These are phyloP conservation scores for Mycena polygramma DNA, from an alignment of 768 basidiomycete genomes.

Conservation along the genomic window DNA sequence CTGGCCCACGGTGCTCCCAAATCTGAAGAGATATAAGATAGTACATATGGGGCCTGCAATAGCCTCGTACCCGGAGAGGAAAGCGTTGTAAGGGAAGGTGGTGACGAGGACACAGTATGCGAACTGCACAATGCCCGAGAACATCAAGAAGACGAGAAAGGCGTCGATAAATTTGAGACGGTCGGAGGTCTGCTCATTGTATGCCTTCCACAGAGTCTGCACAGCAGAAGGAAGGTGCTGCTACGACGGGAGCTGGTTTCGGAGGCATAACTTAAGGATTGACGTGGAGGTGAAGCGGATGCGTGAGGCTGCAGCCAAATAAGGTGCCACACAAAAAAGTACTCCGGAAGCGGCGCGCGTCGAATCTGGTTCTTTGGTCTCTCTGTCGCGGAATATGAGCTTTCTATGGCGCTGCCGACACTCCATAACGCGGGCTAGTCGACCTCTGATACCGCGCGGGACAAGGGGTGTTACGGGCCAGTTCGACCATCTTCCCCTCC, in stretches of 20 bases:
- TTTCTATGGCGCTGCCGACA: conserved; percentile 34
- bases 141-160: conserved; percentile 92
- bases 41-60: background rate
- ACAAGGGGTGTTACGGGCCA: conserved; percentile 34
- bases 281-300: conserved; percentile 28
- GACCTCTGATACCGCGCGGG: conserved; percentile 26
- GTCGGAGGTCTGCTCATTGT: conserved; percentile 80
- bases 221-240: conserved; percentile 57
- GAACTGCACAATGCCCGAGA: conserved; percentile 93
- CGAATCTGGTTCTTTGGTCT: conserved; percentile 35
- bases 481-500: conserved; percentile 39
- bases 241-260: conserved; percentile 40
- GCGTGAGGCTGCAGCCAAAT: conserved; percentile 21
- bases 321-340: conserved; percentile 14
- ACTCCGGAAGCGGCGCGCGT: conserved; percentile 42
- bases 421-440: conserved; percentile 27
- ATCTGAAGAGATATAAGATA: conserved; percentile 65
- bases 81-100: conserved; percentile 97
- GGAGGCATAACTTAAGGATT: conserved; percentile 38
- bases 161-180: conserved; percentile 95
- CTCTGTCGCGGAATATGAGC: conserved; percentile 26
- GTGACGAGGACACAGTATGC: conserved; percentile 92
- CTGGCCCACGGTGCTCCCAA: conserved; percentile 94
- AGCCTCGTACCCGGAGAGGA: conserved; percentile 87
- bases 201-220: conserved; percentile 79